phyloP scores from a whole-genome alignment of 2,329 filamentous ascomycete species.

The Phyllosticta paracitricarpa region DNA sequence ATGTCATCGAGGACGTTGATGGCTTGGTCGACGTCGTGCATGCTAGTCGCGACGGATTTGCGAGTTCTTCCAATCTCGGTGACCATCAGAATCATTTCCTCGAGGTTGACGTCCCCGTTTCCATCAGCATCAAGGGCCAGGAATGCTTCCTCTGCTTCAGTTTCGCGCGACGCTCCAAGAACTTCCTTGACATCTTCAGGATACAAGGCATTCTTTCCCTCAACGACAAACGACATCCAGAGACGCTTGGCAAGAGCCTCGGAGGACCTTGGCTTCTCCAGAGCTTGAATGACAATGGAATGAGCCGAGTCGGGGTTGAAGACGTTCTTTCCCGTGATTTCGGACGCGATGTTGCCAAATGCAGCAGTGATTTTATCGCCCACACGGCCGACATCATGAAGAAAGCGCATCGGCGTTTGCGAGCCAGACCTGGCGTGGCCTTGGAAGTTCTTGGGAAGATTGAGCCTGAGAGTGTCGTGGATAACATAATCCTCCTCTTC shows the following conservation, averaged over 20 bases:
- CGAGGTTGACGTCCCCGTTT: slow-evolving; percentile 89
- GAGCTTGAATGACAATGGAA: slow-evolving; percentile 76
- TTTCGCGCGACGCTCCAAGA: slow-evolving; percentile 61
- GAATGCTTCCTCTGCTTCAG: slow-evolving; percentile 82
- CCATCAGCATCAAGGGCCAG: slow-evolving; percentile 69
- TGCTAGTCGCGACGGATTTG: slow-evolving; percentile 81
- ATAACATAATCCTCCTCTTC: slow-evolving; percentile 86
- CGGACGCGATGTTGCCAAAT: slow-evolving; percentile 86
- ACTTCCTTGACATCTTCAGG: slow-evolving; percentile 80
- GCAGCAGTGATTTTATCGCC: slow-evolving; percentile 90
- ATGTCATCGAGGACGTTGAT: slow-evolving; percentile 85
- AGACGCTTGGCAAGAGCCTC: slow-evolving; percentile 90
- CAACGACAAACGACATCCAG: slow-evolving; percentile 97
- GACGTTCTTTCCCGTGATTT: slow-evolving; percentile 90
- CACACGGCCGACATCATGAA: slow-evolving; percentile 60
- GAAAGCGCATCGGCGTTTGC: slow-evolving; percentile 66
- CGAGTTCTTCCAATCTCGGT: slow-evolving; percentile 75
- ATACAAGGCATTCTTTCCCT: slow-evolving; percentile 71
- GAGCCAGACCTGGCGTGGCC: slow-evolving; percentile 47
- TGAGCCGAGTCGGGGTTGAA: slow-evolving; percentile 89
- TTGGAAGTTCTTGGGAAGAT: slow-evolving; percentile 47
- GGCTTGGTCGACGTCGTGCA: slow-evolving; percentile 96
- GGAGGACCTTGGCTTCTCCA: slow-evolving; percentile 73
- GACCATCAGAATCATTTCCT: slow-evolving; percentile 87
- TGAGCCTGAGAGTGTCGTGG: slow-evolving; percentile 59